Conservation (phyloP, 805 yeast genomes). For the Wickerhamiella lipophila region DNA sequence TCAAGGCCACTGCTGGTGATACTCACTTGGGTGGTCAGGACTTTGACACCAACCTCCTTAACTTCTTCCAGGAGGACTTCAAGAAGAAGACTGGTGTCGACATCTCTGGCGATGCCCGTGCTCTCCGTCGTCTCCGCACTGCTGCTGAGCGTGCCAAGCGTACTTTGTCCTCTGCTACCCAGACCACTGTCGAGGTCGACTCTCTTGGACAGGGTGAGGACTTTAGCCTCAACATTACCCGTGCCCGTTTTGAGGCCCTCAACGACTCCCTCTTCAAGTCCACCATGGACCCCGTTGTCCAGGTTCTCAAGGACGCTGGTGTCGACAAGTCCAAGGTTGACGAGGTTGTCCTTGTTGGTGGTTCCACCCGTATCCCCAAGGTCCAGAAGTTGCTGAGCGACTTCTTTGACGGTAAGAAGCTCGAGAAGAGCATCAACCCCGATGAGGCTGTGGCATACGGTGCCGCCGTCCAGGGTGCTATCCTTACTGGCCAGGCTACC, state of each 20-base stretch:
- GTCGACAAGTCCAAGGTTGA: conserved; percentile 79
- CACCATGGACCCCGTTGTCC: conserved; percentile 89
- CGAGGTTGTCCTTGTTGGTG: conserved; percentile 93
- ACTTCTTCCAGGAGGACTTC: conserved; percentile 88
- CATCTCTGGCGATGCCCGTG: conserved; percentile 84
- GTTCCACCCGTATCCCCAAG: conserved; percentile 97
- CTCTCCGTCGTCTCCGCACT: conserved; percentile 95
- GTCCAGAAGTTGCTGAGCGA: conserved; percentile 90
- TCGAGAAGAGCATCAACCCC: conserved; percentile 92
- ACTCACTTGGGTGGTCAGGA: conserved; percentile 98
- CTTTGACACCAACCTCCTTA: conserved; percentile 92
- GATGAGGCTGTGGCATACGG: conserved; percentile 99
- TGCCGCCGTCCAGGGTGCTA: conserved; percentile 98
- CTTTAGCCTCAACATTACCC: conserved; percentile 89
- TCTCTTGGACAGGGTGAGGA: conserved; percentile 90
- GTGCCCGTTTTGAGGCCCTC: conserved; percentile 95
- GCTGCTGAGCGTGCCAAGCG: conserved; percentile 99
- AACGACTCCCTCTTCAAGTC: conserved; percentile 90
- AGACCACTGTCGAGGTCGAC: conserved; percentile 90
- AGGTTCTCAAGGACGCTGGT: conserved; percentile 82
- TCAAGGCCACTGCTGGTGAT: conserved; percentile 87
- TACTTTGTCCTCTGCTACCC: conserved; percentile 91
- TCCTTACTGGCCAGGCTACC: conserved; percentile 89
- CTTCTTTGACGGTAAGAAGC: conserved; percentile 95
- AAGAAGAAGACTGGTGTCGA: conserved; percentile 98